Percentiles rank a stretch among this genome's conserved stretches.
These are phyloP conservation scores for Hyaloscypha variabilis DNA, from an alignment of 495 filamentous ascomycete genomes.

Conservation along the genomic window DNA sequence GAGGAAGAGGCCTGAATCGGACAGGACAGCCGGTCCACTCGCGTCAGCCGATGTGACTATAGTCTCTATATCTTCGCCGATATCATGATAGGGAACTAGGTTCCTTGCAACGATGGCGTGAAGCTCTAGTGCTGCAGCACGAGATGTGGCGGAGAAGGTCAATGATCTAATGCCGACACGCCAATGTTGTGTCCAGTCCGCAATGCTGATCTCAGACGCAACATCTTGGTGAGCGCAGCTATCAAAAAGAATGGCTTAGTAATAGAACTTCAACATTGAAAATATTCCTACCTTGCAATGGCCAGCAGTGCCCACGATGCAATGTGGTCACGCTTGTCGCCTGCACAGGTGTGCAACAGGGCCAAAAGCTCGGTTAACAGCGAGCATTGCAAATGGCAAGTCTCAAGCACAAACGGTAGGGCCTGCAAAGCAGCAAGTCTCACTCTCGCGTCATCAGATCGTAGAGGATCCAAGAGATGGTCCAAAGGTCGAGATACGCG, in stretches of 20 bases:
- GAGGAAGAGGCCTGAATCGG: slow-evolving; percentile 75
- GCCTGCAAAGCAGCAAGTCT: slow-evolving; percentile 75
- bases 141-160: slow-evolving; percentile 68
- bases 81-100: slow-evolving; percentile 62
- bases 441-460: slow-evolving; percentile 52
- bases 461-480: slow-evolving; percentile 64
- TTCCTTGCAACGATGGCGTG: slow-evolving; percentile 63
- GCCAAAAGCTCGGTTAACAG: slow-evolving; percentile 38
- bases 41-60: slow-evolving; percentile 76
- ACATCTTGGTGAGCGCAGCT: slow-evolving; percentile 51
- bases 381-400: slow-evolving; percentile 12
- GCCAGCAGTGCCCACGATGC: slow-evolving; percentile 31
- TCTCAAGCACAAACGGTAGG: slow-evolving; percentile 62
- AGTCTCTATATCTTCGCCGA: slow-evolving; percentile 64
- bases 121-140: slow-evolving; percentile 81
- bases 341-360: slow-evolving; percentile 30
- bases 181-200: slow-evolving; percentile 74
- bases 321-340: slow-evolving; percentile 35
- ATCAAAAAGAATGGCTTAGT: slow-evolving; percentile 11
- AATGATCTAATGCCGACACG: slow-evolving; percentile 71
- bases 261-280: neutral
- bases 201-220: slow-evolving; percentile 20
- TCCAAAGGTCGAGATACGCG: slow-evolving; percentile 59
- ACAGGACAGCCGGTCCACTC: slow-evolving; percentile 77
- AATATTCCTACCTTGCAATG: slow-evolving; percentile 29